Conservation (phyloP, 1,284 basidiomycete species). For the Cutaneotrichosporon dermatis region DNA sequence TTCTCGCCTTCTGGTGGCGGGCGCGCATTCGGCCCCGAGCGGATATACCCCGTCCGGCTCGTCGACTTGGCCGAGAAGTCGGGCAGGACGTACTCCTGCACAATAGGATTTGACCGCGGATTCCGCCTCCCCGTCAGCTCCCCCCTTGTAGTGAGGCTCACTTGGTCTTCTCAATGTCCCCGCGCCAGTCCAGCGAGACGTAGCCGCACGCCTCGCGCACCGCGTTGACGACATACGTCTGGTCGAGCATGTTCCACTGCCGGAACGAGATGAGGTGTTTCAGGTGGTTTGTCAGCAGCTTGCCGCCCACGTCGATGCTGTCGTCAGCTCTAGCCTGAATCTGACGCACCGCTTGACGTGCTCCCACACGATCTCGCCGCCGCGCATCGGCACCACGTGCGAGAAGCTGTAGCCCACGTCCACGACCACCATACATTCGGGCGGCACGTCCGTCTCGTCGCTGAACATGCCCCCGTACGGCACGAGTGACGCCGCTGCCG, state of each 20-base stretch:
- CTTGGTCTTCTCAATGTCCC: slow-evolving; percentile 75
- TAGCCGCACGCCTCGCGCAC: slow-evolving; percentile 84
- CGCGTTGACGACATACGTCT: slow-evolving; percentile 80
- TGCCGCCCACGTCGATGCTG: slow-evolving; percentile 89
- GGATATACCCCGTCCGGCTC: slow-evolving; percentile 59
- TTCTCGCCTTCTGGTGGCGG: slow-evolving; percentile 9
- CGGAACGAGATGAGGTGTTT: slow-evolving; percentile 90
- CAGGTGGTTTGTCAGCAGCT: slow-evolving; percentile 87
- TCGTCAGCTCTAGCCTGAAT: slow-evolving; percentile 2
- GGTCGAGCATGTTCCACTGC: slow-evolving; percentile 98
- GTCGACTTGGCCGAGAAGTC: slow-evolving; percentile 67
- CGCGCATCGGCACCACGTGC: slow-evolving; percentile 79
- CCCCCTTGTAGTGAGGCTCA: slow-evolving; percentile 47
- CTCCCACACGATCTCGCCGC: slow-evolving; percentile 67
- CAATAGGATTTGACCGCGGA: slow-evolving; percentile 58
- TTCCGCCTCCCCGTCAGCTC: slow-evolving; percentile 19
- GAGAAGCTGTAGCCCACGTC: slow-evolving; percentile 92
- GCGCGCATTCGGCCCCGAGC: slow-evolving; percentile 45
- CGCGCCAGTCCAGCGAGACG: slow-evolving; percentile 67
- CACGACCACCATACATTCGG: slow-evolving; percentile 76
- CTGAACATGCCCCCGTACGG: slow-evolving; percentile 65
- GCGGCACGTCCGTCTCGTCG: slow-evolving; percentile 51
- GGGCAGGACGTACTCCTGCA: slow-evolving; percentile 83
- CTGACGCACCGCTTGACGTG: slow-evolving; percentile 68
- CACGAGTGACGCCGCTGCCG: slow-evolving; percentile 67